Conservation (phyloP, 2,329 filamentous ascomycete genomes). For the Clonostachys rosea region DNA sequence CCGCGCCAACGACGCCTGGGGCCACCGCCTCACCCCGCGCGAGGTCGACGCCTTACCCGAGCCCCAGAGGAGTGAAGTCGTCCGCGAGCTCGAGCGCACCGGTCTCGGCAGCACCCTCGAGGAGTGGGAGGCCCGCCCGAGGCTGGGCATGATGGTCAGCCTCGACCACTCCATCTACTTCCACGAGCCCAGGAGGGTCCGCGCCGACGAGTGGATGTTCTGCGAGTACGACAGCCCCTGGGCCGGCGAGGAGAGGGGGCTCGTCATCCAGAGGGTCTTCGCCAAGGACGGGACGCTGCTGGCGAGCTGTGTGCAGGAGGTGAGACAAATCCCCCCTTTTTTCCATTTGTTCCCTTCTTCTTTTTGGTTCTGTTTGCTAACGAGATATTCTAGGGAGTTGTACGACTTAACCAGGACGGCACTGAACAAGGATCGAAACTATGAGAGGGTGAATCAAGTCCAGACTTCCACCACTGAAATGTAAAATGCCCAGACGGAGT, state of each 20-base stretch:
- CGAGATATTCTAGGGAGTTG: slow-evolving; percentile 33
- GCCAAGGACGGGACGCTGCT: slow-evolving; percentile 66
- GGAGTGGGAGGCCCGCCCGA: slow-evolving; percentile 45
- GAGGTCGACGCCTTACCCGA: slow-evolving; percentile 47
- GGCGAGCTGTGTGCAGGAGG: slow-evolving; percentile 79
- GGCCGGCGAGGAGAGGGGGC: slow-evolving; percentile 71
- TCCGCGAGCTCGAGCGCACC: slow-evolving; percentile 33
- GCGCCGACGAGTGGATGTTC: slow-evolving; percentile 73
- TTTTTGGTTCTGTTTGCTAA: neutral
- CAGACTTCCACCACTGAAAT: too few species aligned
- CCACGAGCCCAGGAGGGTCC: slow-evolving; percentile 53
- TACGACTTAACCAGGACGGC: slow-evolving; percentile 40
- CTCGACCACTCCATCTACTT: slow-evolving; percentile 73
- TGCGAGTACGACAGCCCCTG: slow-evolving; percentile 77
- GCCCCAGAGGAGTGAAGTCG: slow-evolving; percentile 24
- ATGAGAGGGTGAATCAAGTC: slow-evolving; percentile 5
- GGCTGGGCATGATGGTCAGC: slow-evolving; percentile 80
- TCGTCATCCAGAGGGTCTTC: slow-evolving; percentile 74
- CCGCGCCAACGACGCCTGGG: slow-evolving; percentile 75
- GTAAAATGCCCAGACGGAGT: too few species aligned
- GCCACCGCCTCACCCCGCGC: slow-evolving; percentile 52
- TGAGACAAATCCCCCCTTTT: slow-evolving; percentile 19
- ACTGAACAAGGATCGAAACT: slow-evolving; percentile 24
- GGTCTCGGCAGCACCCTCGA: slow-evolving; percentile 32
- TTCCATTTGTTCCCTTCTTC: neutral